These are phyloP conservation scores for Microbotryomycetes sp. DNA, from an alignment of 1,284 basidiomycete species.

Conservation along the genomic window DNA sequence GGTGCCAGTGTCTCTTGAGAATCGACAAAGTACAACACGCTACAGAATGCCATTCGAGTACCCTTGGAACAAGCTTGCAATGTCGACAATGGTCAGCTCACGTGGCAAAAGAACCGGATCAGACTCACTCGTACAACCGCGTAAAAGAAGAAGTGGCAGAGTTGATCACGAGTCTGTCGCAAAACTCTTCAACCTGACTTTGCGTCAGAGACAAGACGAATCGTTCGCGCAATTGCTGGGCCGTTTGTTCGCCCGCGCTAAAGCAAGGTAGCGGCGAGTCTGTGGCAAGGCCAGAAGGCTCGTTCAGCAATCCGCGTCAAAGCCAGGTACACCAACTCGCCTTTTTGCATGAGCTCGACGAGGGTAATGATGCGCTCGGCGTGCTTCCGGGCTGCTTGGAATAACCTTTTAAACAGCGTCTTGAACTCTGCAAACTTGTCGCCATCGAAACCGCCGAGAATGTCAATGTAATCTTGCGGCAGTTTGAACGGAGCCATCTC, in stretches of 20 bases:
- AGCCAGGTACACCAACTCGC: constrained; percentile 42
- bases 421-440: constrained; percentile 78
- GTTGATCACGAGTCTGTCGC: constrained; percentile 72
- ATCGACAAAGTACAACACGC: not conserved
- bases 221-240: constrained; percentile 75
- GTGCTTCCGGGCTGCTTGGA: constrained; percentile 88
- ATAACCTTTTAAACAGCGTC: constrained; percentile 81
- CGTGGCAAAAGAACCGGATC: not conserved
- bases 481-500: constrained; percentile 99
- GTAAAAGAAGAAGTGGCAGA: constrained; percentile 28
- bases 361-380: constrained; percentile 94
- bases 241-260: constrained; percentile 80
- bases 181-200: constrained; percentile 75
- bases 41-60: constrained; percentile 24
- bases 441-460: constrained; percentile 79
- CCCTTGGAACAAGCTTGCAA: constrained; percentile 18
- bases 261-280: constrained; percentile 94
- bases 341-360: constrained; percentile 94
- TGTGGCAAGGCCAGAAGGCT: constrained; percentile 39
- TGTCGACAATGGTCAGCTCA: not conserved
- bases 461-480: constrained; percentile 90
- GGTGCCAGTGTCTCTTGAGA: no score
- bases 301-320: constrained; percentile 8
- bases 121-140: constrained; percentile 27
- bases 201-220: constrained; percentile 89